These are phyloP conservation scores for Phragmites australis DNA, from an alignment of 176 grass and related monocot genomes.

Conservation along the genomic window DNA sequence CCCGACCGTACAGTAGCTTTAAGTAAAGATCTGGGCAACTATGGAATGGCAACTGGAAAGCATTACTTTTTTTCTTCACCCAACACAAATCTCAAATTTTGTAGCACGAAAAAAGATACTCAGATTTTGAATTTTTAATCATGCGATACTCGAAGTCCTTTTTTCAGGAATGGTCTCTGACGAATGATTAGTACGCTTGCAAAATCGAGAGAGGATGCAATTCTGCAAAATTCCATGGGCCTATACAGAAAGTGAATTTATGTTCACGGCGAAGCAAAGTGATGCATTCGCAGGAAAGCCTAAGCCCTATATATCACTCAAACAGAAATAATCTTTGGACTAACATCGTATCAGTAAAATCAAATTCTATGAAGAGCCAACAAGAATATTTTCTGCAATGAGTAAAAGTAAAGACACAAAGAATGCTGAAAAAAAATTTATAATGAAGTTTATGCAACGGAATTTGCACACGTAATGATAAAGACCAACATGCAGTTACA, in stretches of 20 bases:
- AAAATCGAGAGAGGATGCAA: not conserved
- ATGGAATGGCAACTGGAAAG: no score
- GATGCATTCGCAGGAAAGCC: conserved; percentile 3
- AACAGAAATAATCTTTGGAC: conserved; percentile 35
- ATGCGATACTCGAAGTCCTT: no score
- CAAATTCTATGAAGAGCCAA: conserved; percentile 17
- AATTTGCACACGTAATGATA: conserved; percentile 41
- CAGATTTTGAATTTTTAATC: no score
- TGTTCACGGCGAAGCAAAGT: not conserved
- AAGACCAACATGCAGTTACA: conserved; percentile 20
- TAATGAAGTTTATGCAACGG: conserved; percentile 4
- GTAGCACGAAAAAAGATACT: no score
- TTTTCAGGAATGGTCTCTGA: no score
- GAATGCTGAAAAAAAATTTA: conserved; percentile 25
- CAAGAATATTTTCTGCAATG: conserved; percentile 28
- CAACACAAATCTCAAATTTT: no score
- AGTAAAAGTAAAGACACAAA: conserved; percentile 23
- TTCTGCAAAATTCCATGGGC: not conserved
- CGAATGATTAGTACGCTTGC: no score
- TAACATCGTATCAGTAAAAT: conserved; percentile 35
- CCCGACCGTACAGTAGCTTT: no score
- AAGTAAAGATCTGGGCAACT: no score
- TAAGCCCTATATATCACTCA: conserved; percentile 32
- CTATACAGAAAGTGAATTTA: not conserved
- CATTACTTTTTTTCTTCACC: no score